Evolutionary conservation across 345 rosid genomes (phyloP).

Genomic region (Mercurialis annua): DNA sequence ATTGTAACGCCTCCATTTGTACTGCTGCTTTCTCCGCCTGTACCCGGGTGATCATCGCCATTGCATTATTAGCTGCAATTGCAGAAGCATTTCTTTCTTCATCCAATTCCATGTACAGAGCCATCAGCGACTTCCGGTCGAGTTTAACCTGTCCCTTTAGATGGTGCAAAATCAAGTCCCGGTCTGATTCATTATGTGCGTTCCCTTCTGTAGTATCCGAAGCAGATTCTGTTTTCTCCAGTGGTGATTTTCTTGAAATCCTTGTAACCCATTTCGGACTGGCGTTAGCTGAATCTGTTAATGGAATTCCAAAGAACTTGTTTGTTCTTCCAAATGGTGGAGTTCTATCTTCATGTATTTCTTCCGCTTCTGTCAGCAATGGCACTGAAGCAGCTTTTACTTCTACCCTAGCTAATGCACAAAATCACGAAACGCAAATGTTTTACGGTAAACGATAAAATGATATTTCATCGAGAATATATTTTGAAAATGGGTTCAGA

Average conservation of each 20-base stretch:
- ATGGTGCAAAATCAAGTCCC: slow-evolving; percentile 53
- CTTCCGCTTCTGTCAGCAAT: slow-evolving; percentile 43
- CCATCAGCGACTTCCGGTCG: slow-evolving; percentile 80
- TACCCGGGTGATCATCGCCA: slow-evolving; percentile 91
- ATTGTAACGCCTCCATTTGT: slow-evolving; percentile 97
- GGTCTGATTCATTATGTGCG: slow-evolving; percentile 38
- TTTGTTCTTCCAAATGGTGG: slow-evolving; percentile 49
- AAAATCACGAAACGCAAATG: too few species aligned
- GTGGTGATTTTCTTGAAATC: slow-evolving; percentile 40
- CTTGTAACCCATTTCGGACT: slow-evolving; percentile 61
- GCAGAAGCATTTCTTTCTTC: slow-evolving; percentile 90
- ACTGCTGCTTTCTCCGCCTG: slow-evolving; percentile 88
- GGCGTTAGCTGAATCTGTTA: slow-evolving; percentile 56
- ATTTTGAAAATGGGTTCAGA: too few species aligned
- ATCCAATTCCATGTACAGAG: slow-evolving; percentile 80
- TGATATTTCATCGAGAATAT: too few species aligned
- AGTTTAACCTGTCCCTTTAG: slow-evolving; percentile 71
- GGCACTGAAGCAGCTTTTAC: slow-evolving; percentile 36
- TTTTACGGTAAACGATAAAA: too few species aligned
- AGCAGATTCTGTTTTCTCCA: slow-evolving; percentile 49
- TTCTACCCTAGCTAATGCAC: slow-evolving; percentile 36
- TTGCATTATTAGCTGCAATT: slow-evolving; percentile 87
- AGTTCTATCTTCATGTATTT: slow-evolving; percentile 41
- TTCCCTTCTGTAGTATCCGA: slow-evolving; percentile 37
- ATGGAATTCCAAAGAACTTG: slow-evolving; percentile 72